These are phyloP conservation scores for Poronia punctata DNA, from an alignment of 495 filamentous ascomycete genomes.

Conservation along the genomic window DNA sequence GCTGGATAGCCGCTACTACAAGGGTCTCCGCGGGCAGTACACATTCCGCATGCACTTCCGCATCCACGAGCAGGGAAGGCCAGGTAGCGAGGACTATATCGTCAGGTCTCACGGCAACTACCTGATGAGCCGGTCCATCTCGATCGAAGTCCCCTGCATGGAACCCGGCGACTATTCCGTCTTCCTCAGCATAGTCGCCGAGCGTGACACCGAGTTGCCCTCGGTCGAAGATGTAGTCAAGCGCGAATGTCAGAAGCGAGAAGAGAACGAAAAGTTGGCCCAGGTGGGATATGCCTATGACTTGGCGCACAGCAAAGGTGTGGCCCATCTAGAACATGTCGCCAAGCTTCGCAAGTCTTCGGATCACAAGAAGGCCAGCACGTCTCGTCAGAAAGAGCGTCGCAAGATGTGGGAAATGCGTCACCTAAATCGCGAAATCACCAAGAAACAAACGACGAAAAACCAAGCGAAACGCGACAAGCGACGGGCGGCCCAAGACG, in stretches of 20 bases:
- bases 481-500: constrained; percentile 35
- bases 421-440: constrained; percentile 31
- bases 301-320: constrained; percentile 78
- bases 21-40: constrained; percentile 76
- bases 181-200: constrained; percentile 72
- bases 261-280: constrained; percentile 71
- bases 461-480: constrained; percentile 44
- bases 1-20: constrained; percentile 83
- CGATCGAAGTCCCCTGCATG: constrained; percentile 47
- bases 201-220: constrained; percentile 42
- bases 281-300: constrained; percentile 82
- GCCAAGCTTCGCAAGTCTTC: constrained; percentile 45
- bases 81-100: constrained; percentile 77
- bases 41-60: constrained; percentile 78
- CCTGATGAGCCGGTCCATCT: constrained; percentile 43
- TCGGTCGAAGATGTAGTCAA: constrained; percentile 69
- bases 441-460: constrained; percentile 27
- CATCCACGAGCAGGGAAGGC: constrained; percentile 59
- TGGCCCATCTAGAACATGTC: constrained; percentile 52
- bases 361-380: constrained; percentile 44
- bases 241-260: constrained; percentile 53
- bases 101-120: constrained; percentile 76
- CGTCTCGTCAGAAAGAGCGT: constrained; percentile 36
- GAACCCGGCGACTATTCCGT: constrained; percentile 77
- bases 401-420: constrained; percentile 43